Evolutionary conservation across 306 rosid species (phyloP).

Genomic region (Astragalus glycyphyllos): DNA sequence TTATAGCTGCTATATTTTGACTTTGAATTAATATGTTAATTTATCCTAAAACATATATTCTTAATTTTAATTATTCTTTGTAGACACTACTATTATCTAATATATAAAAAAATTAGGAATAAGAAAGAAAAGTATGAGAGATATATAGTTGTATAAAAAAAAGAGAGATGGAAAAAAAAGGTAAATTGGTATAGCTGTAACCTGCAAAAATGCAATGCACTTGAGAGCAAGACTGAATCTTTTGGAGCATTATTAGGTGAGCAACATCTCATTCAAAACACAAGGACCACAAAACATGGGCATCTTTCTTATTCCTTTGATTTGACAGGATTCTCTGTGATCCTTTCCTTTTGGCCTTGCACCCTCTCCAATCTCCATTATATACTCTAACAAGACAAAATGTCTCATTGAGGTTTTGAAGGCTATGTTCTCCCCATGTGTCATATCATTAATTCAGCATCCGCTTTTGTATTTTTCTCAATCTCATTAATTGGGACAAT

Average conservation of each 20-base stretch:
- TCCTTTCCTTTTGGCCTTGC: constrained; percentile 20
- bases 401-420: constrained; percentile 4
- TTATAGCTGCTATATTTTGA: too few relatives aligned
- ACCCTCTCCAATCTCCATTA: constrained; percentile 3
- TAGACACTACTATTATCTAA: too few relatives aligned
- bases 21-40: too few relatives aligned
- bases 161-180: too few relatives aligned
- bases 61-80: too few relatives aligned
- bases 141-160: neutral
- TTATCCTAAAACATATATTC: too few relatives aligned
- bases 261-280: constrained; percentile 16
- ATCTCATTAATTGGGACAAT: constrained; percentile 21
- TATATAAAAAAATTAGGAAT: neutral
- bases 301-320: constrained; percentile 43
- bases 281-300: constrained; percentile 46
- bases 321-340: constrained; percentile 43
- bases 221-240: constrained; percentile 15
- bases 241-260: neutral
- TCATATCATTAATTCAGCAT: constrained; percentile 21
- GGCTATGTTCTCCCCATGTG: constrained; percentile 23
- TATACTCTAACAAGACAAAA: constrained; percentile 14
- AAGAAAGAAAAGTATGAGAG: neutral
- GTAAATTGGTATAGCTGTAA: neutral
- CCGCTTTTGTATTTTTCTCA: constrained; percentile 29
- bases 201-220: constrained; percentile 11